Percentiles rank a stretch among this genome's conserved stretches.
Evolutionary conservation across 768 basidiomycete genomes (phyloP).

Genomic region (Mycena olivaceomarginata): DNA sequence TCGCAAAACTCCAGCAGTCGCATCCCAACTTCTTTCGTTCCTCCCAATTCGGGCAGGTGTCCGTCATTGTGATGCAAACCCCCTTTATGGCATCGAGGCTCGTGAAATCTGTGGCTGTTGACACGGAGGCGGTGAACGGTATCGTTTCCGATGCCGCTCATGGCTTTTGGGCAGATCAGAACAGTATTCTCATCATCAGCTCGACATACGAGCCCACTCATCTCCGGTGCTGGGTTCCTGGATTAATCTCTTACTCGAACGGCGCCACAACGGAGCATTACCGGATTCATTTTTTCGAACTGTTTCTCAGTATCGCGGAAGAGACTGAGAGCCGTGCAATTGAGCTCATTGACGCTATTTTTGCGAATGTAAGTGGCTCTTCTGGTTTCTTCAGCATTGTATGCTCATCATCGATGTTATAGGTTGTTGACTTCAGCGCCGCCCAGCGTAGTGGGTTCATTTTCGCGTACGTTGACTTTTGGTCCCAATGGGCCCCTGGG

Average conservation of each 20-base stretch:
- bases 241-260: constrained; percentile 54
- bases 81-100: neutral
- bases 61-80: neutral
- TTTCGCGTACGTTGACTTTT: neutral
- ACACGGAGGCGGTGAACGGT: constrained; percentile 46
- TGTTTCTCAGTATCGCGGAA: constrained; percentile 52
- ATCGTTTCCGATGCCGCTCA: constrained; percentile 55
- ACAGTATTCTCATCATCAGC: constrained; percentile 47
- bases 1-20: neutral
- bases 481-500: neutral
- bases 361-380: neutral
- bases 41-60: neutral
- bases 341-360: constrained; percentile 5
- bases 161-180: constrained; percentile 47
- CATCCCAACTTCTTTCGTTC: neutral
- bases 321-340: constrained; percentile 36
- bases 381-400: neutral
- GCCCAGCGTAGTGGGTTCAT: neutral
- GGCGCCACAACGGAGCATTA: constrained; percentile 55
- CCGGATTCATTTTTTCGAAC: constrained; percentile 50
- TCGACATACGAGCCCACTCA: constrained; percentile 42
- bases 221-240: constrained; percentile 58
- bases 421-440: too few species aligned
- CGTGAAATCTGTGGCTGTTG: constrained; percentile 19
- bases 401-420: neutral